A percentile compares a stretch with the other conserved stretches of the same genome.
phyloP scores from a whole-genome alignment of 768 basidiomycete genomes.

The Pulveroboletus ravenelii region DNA sequence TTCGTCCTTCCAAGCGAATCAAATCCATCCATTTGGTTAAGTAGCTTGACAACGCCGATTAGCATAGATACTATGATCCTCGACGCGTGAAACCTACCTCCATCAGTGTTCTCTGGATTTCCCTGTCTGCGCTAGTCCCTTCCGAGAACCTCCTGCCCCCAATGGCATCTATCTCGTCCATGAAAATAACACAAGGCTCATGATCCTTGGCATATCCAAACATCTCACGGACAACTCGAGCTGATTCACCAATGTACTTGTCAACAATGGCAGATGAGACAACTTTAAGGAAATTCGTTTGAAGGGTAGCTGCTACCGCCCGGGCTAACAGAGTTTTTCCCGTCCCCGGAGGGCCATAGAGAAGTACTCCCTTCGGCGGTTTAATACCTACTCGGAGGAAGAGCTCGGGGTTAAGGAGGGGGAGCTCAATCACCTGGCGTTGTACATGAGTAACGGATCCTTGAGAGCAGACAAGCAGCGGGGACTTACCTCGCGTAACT shows the following conservation, averaged over 20 bases:
- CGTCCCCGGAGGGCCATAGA: constrained; percentile 95
- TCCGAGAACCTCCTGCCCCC: constrained; percentile 90
- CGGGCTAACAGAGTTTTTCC: constrained; percentile 94
- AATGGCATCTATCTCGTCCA: constrained; percentile 98
- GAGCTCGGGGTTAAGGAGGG: constrained; percentile 88
- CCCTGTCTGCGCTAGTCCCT: constrained; percentile 95
- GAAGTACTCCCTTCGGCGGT: constrained; percentile 92
- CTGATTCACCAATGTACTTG: constrained; percentile 98
- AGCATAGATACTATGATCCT: background rate
- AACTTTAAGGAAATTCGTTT: constrained; percentile 97
- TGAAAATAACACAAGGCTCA: constrained; percentile 98
- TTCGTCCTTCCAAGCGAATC: constrained; percentile 94
- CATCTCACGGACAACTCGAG: constrained; percentile 96
- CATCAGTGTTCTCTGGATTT: constrained; percentile 98
- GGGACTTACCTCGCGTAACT: constrained; percentile 78
- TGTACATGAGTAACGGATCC: background rate
- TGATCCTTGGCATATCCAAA: constrained; percentile 97
- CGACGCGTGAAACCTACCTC: constrained; percentile 48
- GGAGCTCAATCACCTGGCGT: constrained; percentile 86
- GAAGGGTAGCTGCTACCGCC: constrained; percentile 91
- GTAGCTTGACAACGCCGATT: constrained; percentile 48
- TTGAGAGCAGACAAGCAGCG: background rate
- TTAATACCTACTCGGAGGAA: constrained; percentile 95
- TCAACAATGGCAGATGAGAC: constrained; percentile 97
- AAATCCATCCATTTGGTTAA: constrained; percentile 99